These are phyloP conservation scores for Amanita exitialis DNA, from an alignment of 768 basidiomycete species.

Conservation along the genomic window DNA sequence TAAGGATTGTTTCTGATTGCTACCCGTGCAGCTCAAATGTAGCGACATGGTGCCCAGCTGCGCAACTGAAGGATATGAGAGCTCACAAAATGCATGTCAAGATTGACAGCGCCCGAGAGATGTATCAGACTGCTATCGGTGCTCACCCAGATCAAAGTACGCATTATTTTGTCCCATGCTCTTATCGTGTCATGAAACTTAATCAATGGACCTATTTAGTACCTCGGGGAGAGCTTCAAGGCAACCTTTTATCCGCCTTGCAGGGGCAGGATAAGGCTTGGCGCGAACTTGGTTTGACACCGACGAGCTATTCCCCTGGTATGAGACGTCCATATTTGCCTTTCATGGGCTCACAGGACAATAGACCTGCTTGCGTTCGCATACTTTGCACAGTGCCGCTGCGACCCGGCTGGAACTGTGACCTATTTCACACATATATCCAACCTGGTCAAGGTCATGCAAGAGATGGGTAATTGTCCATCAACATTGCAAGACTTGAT, in stretches of 20 bases:
- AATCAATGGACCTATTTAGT: slow-evolving; percentile 23
- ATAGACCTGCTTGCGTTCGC: slow-evolving; percentile 69
- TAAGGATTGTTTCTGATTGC: slow-evolving; percentile 15
- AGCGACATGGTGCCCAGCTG: slow-evolving; percentile 22
- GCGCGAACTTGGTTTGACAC: slow-evolving; percentile 53
- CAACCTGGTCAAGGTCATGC: slow-evolving; percentile 38
- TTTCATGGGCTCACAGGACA: not conserved
- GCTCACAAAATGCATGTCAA: slow-evolving; percentile 36
- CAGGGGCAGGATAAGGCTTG: slow-evolving; percentile 30
- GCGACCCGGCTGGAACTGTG: slow-evolving; percentile 57
- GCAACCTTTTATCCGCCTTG: slow-evolving; percentile 25
- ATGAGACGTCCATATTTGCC: slow-evolving; percentile 9
- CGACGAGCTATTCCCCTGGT: slow-evolving; percentile 59
- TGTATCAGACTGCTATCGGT: slow-evolving; percentile 64
- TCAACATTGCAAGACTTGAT: slow-evolving; percentile 46
- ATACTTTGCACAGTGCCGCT: slow-evolving; percentile 74
- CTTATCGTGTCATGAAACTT: not conserved
- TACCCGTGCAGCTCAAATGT: slow-evolving; percentile 1
- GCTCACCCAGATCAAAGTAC: slow-evolving; percentile 72
- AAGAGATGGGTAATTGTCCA: slow-evolving; percentile 35
- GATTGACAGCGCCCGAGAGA: slow-evolving; percentile 51
- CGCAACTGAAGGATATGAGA: slow-evolving; percentile 32
- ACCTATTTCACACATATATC: slow-evolving; percentile 54
- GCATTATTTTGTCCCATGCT: slow-evolving; percentile 12
- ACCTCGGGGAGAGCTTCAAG: slow-evolving; percentile 39